Evolutionary conservation across 2,329 filamentous ascomycete species (phyloP).

Genomic region (Colletotrichum limetticola): DNA sequence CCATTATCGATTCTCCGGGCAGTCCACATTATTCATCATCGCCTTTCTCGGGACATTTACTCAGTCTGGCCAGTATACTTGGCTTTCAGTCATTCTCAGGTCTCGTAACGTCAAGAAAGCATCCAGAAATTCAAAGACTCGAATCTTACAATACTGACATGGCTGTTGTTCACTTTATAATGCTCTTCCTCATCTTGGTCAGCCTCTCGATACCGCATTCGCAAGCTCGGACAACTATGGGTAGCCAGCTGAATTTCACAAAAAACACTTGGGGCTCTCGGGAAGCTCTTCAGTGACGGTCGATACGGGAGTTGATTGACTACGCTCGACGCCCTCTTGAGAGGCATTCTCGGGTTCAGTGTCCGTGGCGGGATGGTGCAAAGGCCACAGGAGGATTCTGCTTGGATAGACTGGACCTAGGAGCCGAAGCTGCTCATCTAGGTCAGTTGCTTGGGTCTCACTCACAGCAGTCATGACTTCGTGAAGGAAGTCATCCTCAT

Average conservation of each 20-base stretch:
- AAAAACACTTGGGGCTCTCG: background rate
- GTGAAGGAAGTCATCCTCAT: no score
- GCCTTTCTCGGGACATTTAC: background rate
- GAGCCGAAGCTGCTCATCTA: constrained; percentile 13
- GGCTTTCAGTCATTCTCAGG: background rate
- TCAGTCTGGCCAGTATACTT: background rate
- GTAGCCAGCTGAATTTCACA: background rate
- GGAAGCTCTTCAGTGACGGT: background rate
- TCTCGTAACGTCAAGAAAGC: background rate
- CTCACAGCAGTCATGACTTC: background rate
- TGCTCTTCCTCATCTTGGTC: background rate
- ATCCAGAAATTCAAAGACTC: background rate
- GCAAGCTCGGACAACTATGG: background rate
- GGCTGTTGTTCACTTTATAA: background rate
- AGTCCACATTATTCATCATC: background rate
- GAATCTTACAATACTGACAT: background rate
- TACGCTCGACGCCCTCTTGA: background rate
- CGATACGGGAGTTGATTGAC: background rate
- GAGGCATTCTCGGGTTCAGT: background rate
- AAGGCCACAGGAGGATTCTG: constrained; percentile 11
- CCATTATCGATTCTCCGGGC: background rate
- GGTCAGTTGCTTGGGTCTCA: background rate
- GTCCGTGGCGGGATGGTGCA: background rate
- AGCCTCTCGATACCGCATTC: background rate
- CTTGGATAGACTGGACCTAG: background rate